Evolutionary conservation across 2,329 filamentous ascomycete species (phyloP).

Genomic region (Sarocladium strictum): DNA sequence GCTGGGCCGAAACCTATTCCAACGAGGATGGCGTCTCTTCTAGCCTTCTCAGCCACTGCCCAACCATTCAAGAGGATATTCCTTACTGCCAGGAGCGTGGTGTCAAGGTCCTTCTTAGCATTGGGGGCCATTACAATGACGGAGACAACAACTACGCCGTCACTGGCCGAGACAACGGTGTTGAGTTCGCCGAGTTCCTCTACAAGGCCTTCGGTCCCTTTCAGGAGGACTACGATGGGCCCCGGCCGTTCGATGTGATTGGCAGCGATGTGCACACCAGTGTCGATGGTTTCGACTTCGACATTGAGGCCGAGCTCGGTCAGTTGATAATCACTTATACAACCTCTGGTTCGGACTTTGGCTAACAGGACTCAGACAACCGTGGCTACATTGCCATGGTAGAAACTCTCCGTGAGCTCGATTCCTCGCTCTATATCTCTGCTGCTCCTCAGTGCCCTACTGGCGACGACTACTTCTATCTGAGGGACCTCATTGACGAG

Average conservation of each 20-base stretch:
- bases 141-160: constrained; percentile 27
- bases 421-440: constrained; percentile 30
- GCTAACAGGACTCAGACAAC: constrained; percentile 20
- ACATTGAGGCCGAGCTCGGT: constrained; percentile 30
- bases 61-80: constrained; percentile 31
- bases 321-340: constrained; percentile 14
- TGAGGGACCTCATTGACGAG: constrained; percentile 32
- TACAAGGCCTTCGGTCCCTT: constrained; percentile 33
- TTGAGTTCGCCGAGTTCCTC: constrained; percentile 31
- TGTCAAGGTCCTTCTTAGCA: constrained; percentile 37
- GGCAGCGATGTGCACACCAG: constrained; percentile 17
- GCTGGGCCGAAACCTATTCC: constrained; percentile 22
- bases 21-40: constrained; percentile 19
- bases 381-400: constrained; percentile 32
- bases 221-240: constrained; percentile 22
- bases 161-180: constrained; percentile 22
- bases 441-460: constrained; percentile 40
- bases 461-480: constrained; percentile 19
- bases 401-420: constrained; percentile 26
- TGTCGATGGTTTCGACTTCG: constrained; percentile 38
- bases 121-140: constrained; percentile 28
- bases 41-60: constrained; percentile 29
- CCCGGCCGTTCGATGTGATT: constrained; percentile 32
- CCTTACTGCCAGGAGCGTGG: constrained; percentile 33
- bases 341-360: too few relatives aligned